Base-by-base conservation (phyloP, 176 grass and related monocot species). In the Miscanthus lutarioriparius region DNA sequence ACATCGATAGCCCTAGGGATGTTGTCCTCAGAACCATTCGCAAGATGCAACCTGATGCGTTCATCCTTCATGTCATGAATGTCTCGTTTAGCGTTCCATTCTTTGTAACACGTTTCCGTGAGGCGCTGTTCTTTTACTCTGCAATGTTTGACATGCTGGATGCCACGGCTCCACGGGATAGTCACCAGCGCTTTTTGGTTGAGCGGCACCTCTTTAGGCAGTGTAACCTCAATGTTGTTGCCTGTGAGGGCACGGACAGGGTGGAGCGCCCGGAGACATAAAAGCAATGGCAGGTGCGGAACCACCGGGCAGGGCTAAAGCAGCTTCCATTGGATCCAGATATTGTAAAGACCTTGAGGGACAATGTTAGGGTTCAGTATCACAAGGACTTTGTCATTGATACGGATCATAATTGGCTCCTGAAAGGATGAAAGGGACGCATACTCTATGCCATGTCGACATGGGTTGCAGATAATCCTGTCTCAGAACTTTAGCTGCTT, bases 281-380 rank as follows among this genome's bases (percentile, higher is more conserved):
- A 75, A 94, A 92, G 81, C 90, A 92, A 43, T 97, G 92, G 95
- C 90, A 94, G 75, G 90, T 88, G 59, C 83, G 95, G 51, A 89
- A 64, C 56, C 56, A 25, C 22, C 56, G 56, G 22, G n/a, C 56
- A 10, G 56, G 56, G 22, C n/a, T 61, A 8, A 61, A 2, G 56
- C 56, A 61, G 3, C 56, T 23, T n/a, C 56, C 56, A 4, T 4
- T 61, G 56, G 56, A 61, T 61, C n/a, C 56, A 10, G n/a, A 25
- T 4, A 61, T 10, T 10, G 56, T 61, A 4, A 23, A 11, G 56
- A 10, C n/a, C 2, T n/a, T 61, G 56, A 61, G 56, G 56, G 56
- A 61, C 6, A 23, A 25, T 1, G 22, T 61, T 0, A 23, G 56
- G 22, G n/a, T 11, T 10, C 22, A 23, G 56, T 61, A 61, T 23